These are phyloP conservation scores for Coemansia sp. DNA, from an alignment of 192 early-diverging fungal species.

Conservation along the genomic window DNA sequence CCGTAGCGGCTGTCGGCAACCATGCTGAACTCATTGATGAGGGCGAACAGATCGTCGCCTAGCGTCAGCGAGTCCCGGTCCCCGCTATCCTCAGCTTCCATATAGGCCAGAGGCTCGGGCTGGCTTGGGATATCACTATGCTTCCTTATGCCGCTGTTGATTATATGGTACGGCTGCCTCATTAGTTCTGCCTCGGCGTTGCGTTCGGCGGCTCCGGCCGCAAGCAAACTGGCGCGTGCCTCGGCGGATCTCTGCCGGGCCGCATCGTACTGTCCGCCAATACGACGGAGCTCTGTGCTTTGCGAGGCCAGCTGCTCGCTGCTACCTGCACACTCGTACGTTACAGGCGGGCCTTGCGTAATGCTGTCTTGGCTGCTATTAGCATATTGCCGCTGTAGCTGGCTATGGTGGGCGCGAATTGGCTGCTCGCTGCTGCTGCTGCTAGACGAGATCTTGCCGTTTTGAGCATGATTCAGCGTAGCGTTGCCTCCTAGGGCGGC, in stretches of 20 bases:
- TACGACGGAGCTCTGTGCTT: slow-evolving; percentile 21
- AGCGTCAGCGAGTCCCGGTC: slow-evolving; percentile 42
- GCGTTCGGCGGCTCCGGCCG: slow-evolving; percentile 39
- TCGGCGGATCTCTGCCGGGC: slow-evolving; percentile 38
- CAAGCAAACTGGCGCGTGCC: slow-evolving; percentile 48
- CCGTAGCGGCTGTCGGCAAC: slow-evolving; percentile 43
- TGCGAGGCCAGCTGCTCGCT: not conserved
- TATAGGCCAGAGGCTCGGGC: not conserved
- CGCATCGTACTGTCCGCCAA: slow-evolving; percentile 21
- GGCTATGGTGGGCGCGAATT: not conserved
- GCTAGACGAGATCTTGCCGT: not conserved
- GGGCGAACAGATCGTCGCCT: slow-evolving; percentile 47
- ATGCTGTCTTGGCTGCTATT: slow-evolving; percentile 12
- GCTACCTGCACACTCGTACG: not conserved
- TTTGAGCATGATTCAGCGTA: not conserved
- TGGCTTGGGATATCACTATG: too few relatives aligned
- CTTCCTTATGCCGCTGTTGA: slow-evolving; percentile 8
- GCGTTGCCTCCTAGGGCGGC: not conserved
- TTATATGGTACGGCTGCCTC: slow-evolving; percentile 8
- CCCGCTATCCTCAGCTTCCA: not conserved
- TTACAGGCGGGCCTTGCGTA: slow-evolving; percentile 4
- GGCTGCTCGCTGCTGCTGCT: not conserved
- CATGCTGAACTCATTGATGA: slow-evolving; percentile 51
- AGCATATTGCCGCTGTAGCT: slow-evolving; percentile 4
- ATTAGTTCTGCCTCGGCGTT: slow-evolving; percentile 32